Percentiles rank a stretch among this genome's conserved stretches.
Conservation (phyloP, 2,329 filamentous ascomycete species). For the Colletotrichum horii region DNA sequence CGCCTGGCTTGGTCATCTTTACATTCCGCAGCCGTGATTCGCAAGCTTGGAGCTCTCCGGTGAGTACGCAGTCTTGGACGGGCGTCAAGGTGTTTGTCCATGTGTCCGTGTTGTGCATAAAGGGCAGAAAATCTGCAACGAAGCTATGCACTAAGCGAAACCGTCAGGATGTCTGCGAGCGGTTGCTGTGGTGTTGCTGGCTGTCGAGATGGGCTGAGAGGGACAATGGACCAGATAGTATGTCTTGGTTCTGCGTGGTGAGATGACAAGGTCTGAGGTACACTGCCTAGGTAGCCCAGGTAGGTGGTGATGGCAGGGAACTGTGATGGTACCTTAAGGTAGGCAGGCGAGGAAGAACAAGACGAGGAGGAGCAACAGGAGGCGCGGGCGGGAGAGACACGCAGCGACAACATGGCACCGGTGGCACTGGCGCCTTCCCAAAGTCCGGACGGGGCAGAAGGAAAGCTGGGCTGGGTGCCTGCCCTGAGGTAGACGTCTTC, state of each 20-base stretch:
- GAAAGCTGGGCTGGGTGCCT: background rate
- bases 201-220: background rate
- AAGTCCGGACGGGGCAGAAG: background rate
- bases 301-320: background rate
- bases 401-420: background rate
- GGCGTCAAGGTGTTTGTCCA: background rate
- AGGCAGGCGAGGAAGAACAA: background rate
- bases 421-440: background rate
- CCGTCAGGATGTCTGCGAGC: background rate
- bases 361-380: background rate
- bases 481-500: background rate
- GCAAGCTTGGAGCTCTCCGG: background rate
- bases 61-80: background rate
- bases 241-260: background rate
- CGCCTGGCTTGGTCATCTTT: background rate
- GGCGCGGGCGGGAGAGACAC: background rate
- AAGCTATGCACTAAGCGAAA: background rate
- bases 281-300: background rate
- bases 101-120: conserved; percentile 2
- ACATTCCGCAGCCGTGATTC: background rate
- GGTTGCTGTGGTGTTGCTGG: background rate
- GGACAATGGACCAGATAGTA: background rate
- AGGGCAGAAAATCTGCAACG: conserved; percentile 1
- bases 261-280: background rate
- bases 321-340: background rate